Conservation (phyloP, 2,329 filamentous ascomycete species). For the Lasiodiplodia citricola region DNA sequence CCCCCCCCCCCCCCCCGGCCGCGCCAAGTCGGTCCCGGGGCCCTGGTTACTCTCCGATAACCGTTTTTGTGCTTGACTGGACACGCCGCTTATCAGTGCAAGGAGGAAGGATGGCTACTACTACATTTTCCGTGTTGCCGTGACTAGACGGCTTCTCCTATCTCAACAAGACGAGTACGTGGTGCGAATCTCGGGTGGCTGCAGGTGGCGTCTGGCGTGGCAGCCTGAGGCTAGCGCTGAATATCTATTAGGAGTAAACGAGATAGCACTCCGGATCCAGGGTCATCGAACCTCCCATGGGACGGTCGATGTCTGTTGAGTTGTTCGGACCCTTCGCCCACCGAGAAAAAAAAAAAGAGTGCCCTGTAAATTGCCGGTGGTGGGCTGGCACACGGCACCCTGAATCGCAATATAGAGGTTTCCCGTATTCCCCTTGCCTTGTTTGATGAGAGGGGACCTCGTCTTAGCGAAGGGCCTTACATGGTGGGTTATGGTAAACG, state of each 20-base stretch:
- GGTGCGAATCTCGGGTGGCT: slow-evolving; percentile 18
- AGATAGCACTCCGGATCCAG: neutral
- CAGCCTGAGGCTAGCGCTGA: slow-evolving; percentile 11
- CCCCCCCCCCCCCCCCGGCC: neutral
- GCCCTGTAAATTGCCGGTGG: neutral
- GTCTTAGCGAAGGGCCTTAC: slow-evolving; percentile 1
- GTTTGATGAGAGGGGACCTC: slow-evolving; percentile 20
- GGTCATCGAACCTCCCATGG: neutral
- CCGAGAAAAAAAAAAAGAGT: neutral
- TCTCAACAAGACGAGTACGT: slow-evolving; percentile 4
- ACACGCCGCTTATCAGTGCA: slow-evolving; percentile 17
- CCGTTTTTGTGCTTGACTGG: slow-evolving; percentile 10
- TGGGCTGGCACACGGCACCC: neutral
- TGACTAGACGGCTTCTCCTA: slow-evolving; percentile 2
- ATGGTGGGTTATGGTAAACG: neutral
- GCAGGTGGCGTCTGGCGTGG: slow-evolving; percentile 12
- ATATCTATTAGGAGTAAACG: slow-evolving; percentile 3
- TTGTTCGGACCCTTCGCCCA: neutral
- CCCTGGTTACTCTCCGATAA: slow-evolving; percentile 10
- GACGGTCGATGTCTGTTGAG: neutral
- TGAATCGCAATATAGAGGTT: neutral
- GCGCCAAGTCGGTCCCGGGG: neutral
- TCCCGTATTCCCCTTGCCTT: slow-evolving; percentile 14
- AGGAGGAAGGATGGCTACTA: neutral
- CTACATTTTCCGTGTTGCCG: neutral